Evolutionary conservation across 257 asterid species (phyloP), one percentile per base, ranked within the genome.

Genomic region (Salvia miltiorrhiza): DNA sequence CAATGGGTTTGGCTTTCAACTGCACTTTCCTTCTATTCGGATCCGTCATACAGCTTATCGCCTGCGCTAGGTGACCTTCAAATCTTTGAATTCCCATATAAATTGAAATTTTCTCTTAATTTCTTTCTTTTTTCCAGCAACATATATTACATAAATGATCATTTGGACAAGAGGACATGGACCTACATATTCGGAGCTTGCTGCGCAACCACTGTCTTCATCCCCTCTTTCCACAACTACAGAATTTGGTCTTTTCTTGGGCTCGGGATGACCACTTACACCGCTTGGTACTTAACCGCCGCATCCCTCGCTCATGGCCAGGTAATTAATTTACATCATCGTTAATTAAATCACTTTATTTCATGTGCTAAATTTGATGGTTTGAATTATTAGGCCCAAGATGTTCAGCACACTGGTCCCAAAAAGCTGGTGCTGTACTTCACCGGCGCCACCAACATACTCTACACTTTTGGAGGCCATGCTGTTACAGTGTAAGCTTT

Each of bases 131-230:
- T 50, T 20, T 76, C 24, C 86, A 90, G 97, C 65, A 90, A 88
- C 59, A 90, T 90, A 63, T 90, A 90, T 79, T 90, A 90, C 82
- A 81, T 88, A 16, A 90, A 88, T 57, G 89, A 88, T 40, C 96
- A 81, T 39, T 65, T 90, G 83, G 95, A 90, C 77, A 88, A 90
- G 85, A 86, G 97, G 79, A 90, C 97, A 49, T 90, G 97, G 97
- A 90, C 97, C 0, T 90, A 90, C 76, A 88, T 90, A 76, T 90
- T 90, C 55, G 97, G 97, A 64, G 97, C 97, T 40, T 90, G 97
- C 40, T 90, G 97, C 67, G 96, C 96, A 12, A 86, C 97, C 14
- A 90, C 94, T 6, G 97, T 88, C 5, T 86, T 90, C 80, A 80
- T 90, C 23, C 97, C 97, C 9, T 90, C 97, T 9, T 88, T 86